Base-by-base conservation (phyloP, 2,329 filamentous ascomycete genomes). In the Ascochyta viciae-villosae region DNA sequence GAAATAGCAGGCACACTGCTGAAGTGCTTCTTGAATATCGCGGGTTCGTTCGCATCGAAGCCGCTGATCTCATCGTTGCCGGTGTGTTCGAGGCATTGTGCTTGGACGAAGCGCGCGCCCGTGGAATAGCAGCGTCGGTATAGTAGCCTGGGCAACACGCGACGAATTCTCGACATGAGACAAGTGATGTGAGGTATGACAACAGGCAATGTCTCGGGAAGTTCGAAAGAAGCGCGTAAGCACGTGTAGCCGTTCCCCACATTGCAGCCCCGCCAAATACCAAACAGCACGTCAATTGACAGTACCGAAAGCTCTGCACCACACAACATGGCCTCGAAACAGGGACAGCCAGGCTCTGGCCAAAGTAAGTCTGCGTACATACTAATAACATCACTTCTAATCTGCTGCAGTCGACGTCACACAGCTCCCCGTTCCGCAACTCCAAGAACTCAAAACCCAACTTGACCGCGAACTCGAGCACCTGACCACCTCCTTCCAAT, bases 381-480 rank as follows among this genome's bases (percentile, higher is more conserved):
- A 3, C 23, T 22, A 45, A 8, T 9, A 8, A 1, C 4, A 19
- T 6, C 26, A 34, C 33, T 31, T n/a, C 40, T 46, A 41, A 65
- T 54, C 65, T 35, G 19, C 38, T 43, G 19, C 49, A 76, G 74
- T 91, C 65, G 87, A 90, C 73, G 82, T 99, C 69, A 87, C 89
- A 68, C 87, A 85, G 58, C 89, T 99, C 70, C 90, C 89, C 67
- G 83, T 89, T 24, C 90, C 91, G 64, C 94, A 97, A 79, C 89
- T 99, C 65, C 89, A 87, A 65, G 87, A 92, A 68, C 89, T 99
- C 66, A 97, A 99, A 83, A 92, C 95, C 77, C 94, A 97, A 76
- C 89, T 99, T 64, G 94, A 96, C 76, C 89, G 95, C 71, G 95
- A 99, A 79, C 89, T 99, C 63, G 92, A 96, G 75, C 94, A 98